Percentiles rank a stretch among this genome's conserved stretches.
Conservation (phyloP, 768 basidiomycete genomes). For the Podaxis sp. region DNA sequence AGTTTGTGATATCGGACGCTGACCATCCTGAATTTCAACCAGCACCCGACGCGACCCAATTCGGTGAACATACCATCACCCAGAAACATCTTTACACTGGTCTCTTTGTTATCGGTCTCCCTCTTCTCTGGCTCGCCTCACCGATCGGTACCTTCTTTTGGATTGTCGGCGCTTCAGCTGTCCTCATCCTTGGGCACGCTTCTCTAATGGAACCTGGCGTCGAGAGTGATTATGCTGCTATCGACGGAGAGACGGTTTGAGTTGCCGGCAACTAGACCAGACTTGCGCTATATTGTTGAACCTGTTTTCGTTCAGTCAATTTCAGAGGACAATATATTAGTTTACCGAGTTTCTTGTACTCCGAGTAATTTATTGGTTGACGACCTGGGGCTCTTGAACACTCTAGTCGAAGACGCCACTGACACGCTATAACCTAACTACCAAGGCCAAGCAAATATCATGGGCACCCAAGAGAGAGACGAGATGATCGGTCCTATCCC, state of each 20-base stretch:
- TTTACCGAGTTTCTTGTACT: background rate
- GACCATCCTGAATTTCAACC: constrained; percentile 7
- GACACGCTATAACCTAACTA: background rate
- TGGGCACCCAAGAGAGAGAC: background rate
- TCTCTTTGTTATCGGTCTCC: constrained; percentile 91
- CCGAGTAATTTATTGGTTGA: constrained; percentile 9
- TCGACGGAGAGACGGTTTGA: constrained; percentile 65
- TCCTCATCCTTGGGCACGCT: constrained; percentile 87
- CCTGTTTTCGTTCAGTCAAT: background rate
- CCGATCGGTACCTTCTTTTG: constrained; percentile 89
- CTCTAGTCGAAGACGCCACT: background rate
- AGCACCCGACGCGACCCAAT: constrained; percentile 85
- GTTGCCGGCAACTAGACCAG: constrained; percentile 10
- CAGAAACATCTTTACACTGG: constrained; percentile 87
- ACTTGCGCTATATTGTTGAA: background rate
- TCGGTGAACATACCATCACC: constrained; percentile 79
- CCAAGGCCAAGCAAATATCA: background rate
- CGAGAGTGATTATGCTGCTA: constrained; percentile 86
- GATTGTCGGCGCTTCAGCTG: constrained; percentile 84
- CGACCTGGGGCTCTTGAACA: background rate
- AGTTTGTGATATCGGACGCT: background rate
- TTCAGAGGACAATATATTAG: constrained; percentile 5
- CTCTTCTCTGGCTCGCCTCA: constrained; percentile 77
- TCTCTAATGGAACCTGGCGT: constrained; percentile 90
- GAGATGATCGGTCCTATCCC: background rate